Percentiles rank a stretch among this genome's conserved stretches.
These are phyloP conservation scores for Blastocystis sp. DNA, from an alignment of 352 stramenopile species.

Conservation along the genomic window DNA sequence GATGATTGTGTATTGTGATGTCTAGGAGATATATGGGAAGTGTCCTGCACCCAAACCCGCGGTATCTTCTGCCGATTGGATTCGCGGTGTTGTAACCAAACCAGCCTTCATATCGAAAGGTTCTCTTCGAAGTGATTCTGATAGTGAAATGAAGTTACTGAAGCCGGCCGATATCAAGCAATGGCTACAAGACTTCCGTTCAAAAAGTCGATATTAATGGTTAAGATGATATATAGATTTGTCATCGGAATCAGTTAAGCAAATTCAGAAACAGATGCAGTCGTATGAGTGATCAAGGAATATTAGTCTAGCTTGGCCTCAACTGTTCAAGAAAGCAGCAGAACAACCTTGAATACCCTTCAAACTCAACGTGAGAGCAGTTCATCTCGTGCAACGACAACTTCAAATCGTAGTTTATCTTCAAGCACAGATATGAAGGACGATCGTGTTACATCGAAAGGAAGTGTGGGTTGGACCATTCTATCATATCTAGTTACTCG, in stretches of 20 bases:
- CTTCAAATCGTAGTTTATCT: no score
- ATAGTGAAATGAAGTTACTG: constrained; percentile 3
- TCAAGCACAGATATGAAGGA: neutral
- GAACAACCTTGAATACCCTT: neutral
- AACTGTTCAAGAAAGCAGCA: neutral
- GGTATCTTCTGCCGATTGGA: neutral
- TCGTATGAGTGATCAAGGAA: neutral
- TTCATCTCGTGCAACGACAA: no score
- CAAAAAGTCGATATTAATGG: neutral
- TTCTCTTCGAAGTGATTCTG: neutral
- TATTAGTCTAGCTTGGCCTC: neutral
- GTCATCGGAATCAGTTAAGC: neutral
- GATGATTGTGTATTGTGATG: neutral
- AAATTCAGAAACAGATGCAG: neutral
- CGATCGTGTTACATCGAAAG: neutral
- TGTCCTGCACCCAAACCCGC: neutral
- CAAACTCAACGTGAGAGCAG: neutral
- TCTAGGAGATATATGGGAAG: constrained; percentile 40
- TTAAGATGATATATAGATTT: neutral
- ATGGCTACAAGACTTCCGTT: neutral
- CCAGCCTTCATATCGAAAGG: neutral
- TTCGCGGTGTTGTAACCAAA: constrained; percentile 10
- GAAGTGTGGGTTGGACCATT: neutral
- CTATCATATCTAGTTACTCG: neutral
- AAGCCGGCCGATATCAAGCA: neutral